Conservation (phyloP, 768 basidiomycete species). For the Mycena epipterygia region DNA sequence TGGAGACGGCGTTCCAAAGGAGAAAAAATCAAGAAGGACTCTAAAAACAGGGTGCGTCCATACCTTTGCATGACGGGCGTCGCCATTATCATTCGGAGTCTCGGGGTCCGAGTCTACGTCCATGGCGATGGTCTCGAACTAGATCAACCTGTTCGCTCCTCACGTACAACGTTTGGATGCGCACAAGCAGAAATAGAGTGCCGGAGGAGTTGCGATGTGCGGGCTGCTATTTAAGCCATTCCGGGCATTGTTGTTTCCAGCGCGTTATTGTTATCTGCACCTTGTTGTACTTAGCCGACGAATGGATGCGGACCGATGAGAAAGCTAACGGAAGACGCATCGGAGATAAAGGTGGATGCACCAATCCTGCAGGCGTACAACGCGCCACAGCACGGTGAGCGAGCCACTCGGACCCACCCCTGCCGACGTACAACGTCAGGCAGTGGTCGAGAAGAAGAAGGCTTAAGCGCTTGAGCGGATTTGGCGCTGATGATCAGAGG, state of each 20-base stretch:
- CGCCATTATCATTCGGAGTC: background rate
- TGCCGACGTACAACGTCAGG: too few species aligned
- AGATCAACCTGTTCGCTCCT: slow-evolving; percentile 26
- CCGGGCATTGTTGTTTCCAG: slow-evolving; percentile 9
- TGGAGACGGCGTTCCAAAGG: slow-evolving; percentile 3
- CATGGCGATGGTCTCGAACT: slow-evolving; percentile 9
- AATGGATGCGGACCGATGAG: slow-evolving; percentile 4
- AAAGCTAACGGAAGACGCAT: too few species aligned
- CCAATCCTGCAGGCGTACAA: slow-evolving; percentile 25
- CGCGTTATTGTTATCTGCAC: slow-evolving; percentile 16
- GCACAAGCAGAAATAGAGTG: slow-evolving; percentile 15
- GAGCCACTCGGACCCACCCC: too few species aligned
- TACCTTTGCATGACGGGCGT: slow-evolving; percentile 15
- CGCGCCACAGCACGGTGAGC: slow-evolving; percentile 22
- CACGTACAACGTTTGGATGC: slow-evolving; percentile 29
- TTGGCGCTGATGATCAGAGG: too few species aligned
- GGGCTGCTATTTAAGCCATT: slow-evolving; percentile 17
- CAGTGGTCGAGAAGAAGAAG: too few species aligned
- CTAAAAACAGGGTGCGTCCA: slow-evolving; percentile 4
- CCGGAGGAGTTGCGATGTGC: background rate
- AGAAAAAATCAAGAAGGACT: slow-evolving; percentile 12
- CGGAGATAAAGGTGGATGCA: background rate
- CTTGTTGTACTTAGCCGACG: slow-evolving; percentile 26
- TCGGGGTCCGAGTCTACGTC: slow-evolving; percentile 16
- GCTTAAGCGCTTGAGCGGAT: too few species aligned